Percentiles rank a stretch among this genome's conserved stretches.
Evolutionary conservation across 192 early-diverging fungal genomes (phyloP).

Genomic region (Entomortierella lignicola): DNA sequence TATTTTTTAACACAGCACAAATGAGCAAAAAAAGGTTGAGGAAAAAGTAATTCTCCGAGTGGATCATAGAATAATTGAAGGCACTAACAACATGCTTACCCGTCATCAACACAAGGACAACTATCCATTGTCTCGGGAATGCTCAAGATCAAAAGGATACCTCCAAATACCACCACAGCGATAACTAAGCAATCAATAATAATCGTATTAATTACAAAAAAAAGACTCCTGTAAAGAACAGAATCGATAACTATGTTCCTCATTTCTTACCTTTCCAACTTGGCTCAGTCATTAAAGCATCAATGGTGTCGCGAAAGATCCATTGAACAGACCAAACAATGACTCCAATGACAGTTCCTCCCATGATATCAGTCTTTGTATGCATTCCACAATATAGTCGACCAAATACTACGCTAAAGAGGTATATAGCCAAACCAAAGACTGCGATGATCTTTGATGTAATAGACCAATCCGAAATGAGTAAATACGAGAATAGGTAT

Average conservation of each 20-base stretch:
- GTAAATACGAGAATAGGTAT: conserved; percentile 59
- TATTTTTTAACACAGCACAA: not conserved
- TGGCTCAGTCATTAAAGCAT: conserved; percentile 36
- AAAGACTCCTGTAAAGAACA: no score
- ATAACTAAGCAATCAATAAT: conserved; percentile 11
- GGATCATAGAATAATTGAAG: no score
- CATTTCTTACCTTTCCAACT: conserved; percentile 47
- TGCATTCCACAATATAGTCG: conserved; percentile 92
- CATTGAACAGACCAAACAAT: conserved; percentile 69
- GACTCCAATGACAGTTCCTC: conserved; percentile 64
- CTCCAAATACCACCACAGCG: conserved; percentile 11
- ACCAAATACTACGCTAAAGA: conserved; percentile 73
- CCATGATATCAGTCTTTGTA: conserved; percentile 63
- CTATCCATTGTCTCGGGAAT: conserved; percentile 74
- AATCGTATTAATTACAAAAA: not conserved
- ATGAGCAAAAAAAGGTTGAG: no score
- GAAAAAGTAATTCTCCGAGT: not conserved
- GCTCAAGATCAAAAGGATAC: conserved; percentile 45
- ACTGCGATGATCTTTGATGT: conserved; percentile 38
- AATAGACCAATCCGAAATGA: conserved; percentile 56
- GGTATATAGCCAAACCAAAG: conserved; percentile 59
- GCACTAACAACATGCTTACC: conserved; percentile 12
- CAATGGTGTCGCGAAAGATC: conserved; percentile 53
- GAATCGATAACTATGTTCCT: no score
- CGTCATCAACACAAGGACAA: conserved; percentile 82